Percentiles rank a stretch among this genome's conserved stretches.
Conservation (phyloP, 2,329 filamentous ascomycete genomes). For the Colletotrichum cuscutae region DNA sequence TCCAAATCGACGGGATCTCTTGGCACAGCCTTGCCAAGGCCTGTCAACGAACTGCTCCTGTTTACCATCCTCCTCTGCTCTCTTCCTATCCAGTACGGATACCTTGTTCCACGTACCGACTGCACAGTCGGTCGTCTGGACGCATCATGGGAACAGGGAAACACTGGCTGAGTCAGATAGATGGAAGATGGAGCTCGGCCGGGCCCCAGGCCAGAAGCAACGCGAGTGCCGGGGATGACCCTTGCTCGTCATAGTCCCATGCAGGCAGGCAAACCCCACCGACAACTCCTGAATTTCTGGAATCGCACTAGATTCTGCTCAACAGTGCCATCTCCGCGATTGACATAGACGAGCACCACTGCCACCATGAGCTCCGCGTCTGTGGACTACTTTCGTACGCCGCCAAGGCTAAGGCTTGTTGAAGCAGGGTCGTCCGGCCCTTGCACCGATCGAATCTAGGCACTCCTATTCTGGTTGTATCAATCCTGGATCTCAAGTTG, state of each 20-base stretch:
- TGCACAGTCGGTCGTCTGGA: neutral
- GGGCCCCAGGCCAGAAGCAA: neutral
- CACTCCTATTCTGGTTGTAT: neutral
- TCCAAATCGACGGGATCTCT: conserved; percentile 27
- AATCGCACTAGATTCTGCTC: neutral
- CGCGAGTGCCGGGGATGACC: conserved; percentile 6
- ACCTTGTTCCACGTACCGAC: neutral
- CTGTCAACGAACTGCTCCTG: neutral
- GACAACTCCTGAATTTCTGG: conserved; percentile 28
- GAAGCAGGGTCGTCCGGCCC: conserved; percentile 10
- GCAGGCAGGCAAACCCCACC: neutral
- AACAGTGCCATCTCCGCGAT: conserved; percentile 19
- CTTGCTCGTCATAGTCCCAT: neutral
- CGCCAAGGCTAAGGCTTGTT: conserved; percentile 25
- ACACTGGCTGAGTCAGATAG: conserved; percentile 23
- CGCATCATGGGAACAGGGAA: neutral
- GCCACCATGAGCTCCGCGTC: no score
- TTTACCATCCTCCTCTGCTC: neutral
- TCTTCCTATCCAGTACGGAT: neutral
- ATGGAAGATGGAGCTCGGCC: conserved; percentile 13
- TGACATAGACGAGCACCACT: conserved; percentile 14
- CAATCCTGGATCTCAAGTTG: conserved; percentile 3
- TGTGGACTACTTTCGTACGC: neutral
- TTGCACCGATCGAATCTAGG: conserved; percentile 19
- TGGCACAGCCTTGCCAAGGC: conserved; percentile 15